Evolutionary conservation across 108 stramenopile species (phyloP), one percentile per base, ranked within the genome.

Genomic region (Pinguiococcus pyrenoidosus): DNA sequence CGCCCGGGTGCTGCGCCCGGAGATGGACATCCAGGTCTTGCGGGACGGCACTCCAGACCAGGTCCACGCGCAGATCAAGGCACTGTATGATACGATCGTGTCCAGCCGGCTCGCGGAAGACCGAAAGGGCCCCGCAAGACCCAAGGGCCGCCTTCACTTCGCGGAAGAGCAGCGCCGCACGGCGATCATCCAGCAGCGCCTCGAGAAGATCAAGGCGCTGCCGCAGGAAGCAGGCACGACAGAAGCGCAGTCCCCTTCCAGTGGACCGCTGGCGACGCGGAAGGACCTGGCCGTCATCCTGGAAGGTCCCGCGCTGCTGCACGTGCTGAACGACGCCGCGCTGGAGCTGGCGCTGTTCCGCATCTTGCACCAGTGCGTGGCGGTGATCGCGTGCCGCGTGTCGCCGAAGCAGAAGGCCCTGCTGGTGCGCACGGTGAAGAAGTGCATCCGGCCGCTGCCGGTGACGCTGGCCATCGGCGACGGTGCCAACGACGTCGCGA

Each of bases 401-500:
- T 82, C 82, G 46, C 93, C 93, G 12, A 69, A 72, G 32, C 89
- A 95, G 66, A 95, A 95, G 60, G 87, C 87, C 0, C 62, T 83
- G 2, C 54, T 95, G 5, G 83, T 95, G 17, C 71, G 74, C 32
- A 56, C 89, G 44, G 89, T 91, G 4, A 73, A 84, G 22, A 71
- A 80, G 24, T 63, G 85, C 37, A 80, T 85, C 14, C 53, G 46
- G 17, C 89, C 93, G n/a, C 69, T 66, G 26, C 89, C 93, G 1
- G 77, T 82, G n/a, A 87, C 89, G 13, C 72, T 96, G 10, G 88
- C 93, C 14, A 96, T 96, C 32, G 93, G 93, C 14, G 93, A 96
- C 71, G 93, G 93, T 6, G 89, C 89, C 3, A 96, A 96, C 61
- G 93, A 96, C 59, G 89, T 96, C 29, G 81, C 82, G 26, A 96